Conservation (phyloP, 768 basidiomycete species). For the Lanmaoa pseudosensibilis region DNA sequence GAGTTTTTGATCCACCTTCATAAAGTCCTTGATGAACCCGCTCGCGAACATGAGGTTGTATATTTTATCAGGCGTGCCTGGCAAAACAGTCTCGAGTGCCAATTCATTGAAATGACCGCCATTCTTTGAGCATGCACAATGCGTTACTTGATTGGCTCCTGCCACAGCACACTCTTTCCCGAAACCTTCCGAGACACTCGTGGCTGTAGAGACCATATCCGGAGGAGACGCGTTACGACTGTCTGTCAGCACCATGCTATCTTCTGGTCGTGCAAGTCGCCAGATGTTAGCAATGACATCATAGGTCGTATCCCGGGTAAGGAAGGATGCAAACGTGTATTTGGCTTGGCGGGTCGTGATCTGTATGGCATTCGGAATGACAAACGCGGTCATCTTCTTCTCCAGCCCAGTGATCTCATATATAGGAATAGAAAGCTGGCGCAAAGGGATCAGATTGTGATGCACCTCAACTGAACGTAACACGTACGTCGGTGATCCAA, state of each 20-base stretch:
- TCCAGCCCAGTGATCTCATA: constrained; percentile 84
- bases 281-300: constrained; percentile 97
- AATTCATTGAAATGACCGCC: constrained; percentile 70
- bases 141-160: constrained; percentile 54
- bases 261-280: constrained; percentile 81
- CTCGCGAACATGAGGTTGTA: constrained; percentile 96
- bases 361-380: constrained; percentile 95
- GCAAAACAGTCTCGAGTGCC: constrained; percentile 76
- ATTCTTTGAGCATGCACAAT: constrained; percentile 71
- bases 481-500: constrained; percentile 93
- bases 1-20: constrained; percentile 86
- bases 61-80: constrained; percentile 92
- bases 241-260: constrained; percentile 31
- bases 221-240: constrained; percentile 17
- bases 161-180: constrained; percentile 2
- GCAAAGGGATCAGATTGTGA: constrained; percentile 7
- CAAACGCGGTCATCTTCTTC: constrained; percentile 97
- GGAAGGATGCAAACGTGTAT: constrained; percentile 95
- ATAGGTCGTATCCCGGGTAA: constrained; percentile 92
- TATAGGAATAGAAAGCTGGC: constrained; percentile 83
- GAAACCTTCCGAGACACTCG: constrained; percentile 19
- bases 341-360: constrained; percentile 80
- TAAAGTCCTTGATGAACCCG: constrained; percentile 93
- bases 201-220: constrained; percentile 19
- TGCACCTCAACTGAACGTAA: background rate